These are phyloP conservation scores for Pseudogymnoascus sp. DNA, from an alignment of 2,329 filamentous ascomycete genomes.

Conservation along the genomic window DNA sequence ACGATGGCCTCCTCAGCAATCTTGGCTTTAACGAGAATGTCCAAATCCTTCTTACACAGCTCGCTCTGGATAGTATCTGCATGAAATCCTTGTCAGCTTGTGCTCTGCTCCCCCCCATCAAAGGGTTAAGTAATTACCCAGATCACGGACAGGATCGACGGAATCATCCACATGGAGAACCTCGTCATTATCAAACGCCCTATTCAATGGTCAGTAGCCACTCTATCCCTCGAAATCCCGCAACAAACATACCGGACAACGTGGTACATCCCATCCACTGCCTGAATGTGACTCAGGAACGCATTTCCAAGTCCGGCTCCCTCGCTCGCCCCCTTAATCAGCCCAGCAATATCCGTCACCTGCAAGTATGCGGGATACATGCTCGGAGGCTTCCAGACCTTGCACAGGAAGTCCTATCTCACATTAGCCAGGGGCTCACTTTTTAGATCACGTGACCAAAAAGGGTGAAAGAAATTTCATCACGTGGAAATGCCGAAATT, in stretches of 20 bases:
- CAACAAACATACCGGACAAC: constrained; percentile 31
- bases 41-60: constrained; percentile 36
- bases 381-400: constrained; percentile 38
- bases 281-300: constrained; percentile 38
- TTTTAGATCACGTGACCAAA: not conserved
- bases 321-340: constrained; percentile 38
- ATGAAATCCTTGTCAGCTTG: constrained; percentile 16
- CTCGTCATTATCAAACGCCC: constrained; percentile 38
- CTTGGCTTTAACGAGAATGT: constrained; percentile 34
- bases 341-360: constrained; percentile 38
- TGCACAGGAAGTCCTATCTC: constrained; percentile 36
- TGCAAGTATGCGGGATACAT: constrained; percentile 38
- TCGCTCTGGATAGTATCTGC: constrained; percentile 33
- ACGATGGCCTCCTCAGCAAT: constrained; percentile 34
- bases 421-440: constrained; percentile 9
- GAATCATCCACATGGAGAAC: constrained; percentile 40
- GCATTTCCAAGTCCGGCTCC: constrained; percentile 39
- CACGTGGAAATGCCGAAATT: not conserved
- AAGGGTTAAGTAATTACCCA: constrained; percentile 28
- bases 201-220: not conserved
- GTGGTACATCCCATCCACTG: constrained; percentile 39
- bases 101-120: not conserved
- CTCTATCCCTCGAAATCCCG: not conserved
- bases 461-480: not conserved
- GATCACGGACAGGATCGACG: constrained; percentile 37